Conservation (phyloP, 1,284 basidiomycete genomes). For the Calocybe gambosa region DNA sequence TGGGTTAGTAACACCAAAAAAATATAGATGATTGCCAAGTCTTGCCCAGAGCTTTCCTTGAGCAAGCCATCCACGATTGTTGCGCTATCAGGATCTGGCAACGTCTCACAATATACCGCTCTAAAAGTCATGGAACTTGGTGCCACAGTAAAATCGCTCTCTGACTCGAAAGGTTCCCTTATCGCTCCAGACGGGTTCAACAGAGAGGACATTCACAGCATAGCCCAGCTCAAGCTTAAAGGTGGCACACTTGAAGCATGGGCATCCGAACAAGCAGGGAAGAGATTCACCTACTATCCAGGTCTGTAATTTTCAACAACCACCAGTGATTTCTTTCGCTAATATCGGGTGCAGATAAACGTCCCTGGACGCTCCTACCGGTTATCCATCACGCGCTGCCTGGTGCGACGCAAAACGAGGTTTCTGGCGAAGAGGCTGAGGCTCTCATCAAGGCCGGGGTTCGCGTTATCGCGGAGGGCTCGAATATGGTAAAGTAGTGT, state of each 20-base stretch:
- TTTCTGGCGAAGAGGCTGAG: conserved; percentile 67
- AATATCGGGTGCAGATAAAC: conserved; percentile 30
- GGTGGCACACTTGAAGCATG: conserved; percentile 50
- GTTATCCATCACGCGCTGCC: conserved; percentile 71
- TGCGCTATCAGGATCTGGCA: conserved; percentile 70
- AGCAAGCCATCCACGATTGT: conserved; percentile 44
- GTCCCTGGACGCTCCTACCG: conserved; percentile 72
- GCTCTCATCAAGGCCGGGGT: conserved; percentile 66
- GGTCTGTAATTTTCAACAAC: conserved; percentile 28
- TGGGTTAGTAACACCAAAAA: background rate
- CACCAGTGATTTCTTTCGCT: conserved; percentile 4
- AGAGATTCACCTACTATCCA: conserved; percentile 59
- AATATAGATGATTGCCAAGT: conserved; percentile 45
- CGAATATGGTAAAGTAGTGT: conserved; percentile 49
- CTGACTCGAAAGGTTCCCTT: conserved; percentile 72
- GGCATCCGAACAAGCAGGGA: conserved; percentile 33
- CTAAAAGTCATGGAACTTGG: conserved; percentile 79
- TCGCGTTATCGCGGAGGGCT: conserved; percentile 74
- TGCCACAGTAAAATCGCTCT: conserved; percentile 69
- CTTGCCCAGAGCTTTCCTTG: conserved; percentile 41
- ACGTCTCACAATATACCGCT: conserved; percentile 75
- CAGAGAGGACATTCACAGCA: conserved; percentile 48
- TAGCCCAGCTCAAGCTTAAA: conserved; percentile 61
- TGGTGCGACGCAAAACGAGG: conserved; percentile 77
- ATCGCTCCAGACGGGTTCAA: conserved; percentile 59